Evolutionary conservation across 1,284 basidiomycete species (phyloP).

Genomic region (Paramarasmius palmivorus): DNA sequence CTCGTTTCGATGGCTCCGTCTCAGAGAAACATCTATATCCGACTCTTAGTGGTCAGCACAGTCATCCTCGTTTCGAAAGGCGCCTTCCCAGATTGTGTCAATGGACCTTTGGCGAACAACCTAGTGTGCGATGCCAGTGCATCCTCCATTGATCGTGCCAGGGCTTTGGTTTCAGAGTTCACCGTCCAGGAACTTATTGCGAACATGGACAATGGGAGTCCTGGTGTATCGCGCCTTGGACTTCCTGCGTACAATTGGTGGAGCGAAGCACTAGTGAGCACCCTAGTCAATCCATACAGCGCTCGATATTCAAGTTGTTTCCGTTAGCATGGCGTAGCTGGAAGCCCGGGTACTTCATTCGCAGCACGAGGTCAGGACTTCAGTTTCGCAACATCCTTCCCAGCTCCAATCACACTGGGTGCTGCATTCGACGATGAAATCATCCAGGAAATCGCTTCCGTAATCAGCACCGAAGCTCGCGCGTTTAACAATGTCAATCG

Average conservation of each 20-base stretch:
- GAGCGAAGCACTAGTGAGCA: conserved; percentile 49
- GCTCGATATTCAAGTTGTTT: background rate
- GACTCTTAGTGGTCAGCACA: background rate
- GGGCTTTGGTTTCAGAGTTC: conserved; percentile 45
- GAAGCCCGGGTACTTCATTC: conserved; percentile 52
- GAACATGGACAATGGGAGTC: conserved; percentile 48
- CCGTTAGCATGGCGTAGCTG: conserved; percentile 51
- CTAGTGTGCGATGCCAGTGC: conserved; percentile 49
- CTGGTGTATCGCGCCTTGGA: conserved; percentile 52
- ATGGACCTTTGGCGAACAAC: conserved; percentile 44
- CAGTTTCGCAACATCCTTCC: conserved; percentile 58
- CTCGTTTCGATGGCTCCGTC: too few relatives aligned
- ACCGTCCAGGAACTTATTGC: conserved; percentile 49
- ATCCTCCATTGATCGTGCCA: conserved; percentile 46
- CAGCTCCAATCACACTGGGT: conserved; percentile 86
- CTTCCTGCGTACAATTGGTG: conserved; percentile 56
- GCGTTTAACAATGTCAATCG: conserved; percentile 54
- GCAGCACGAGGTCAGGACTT: conserved; percentile 44
- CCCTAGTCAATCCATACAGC: background rate
- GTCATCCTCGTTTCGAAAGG: conserved; percentile 8
- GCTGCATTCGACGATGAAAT: conserved; percentile 77
- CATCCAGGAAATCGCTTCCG: conserved; percentile 44
- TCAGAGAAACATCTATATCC: too few relatives aligned
- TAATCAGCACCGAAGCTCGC: conserved; percentile 55
- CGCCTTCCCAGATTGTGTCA: conserved; percentile 48